Percentiles rank a stretch among this genome's conserved stretches.
These are phyloP conservation scores for Cryptomeria japonica DNA, from an alignment of 75 land plant genomes.

Conservation along the genomic window DNA sequence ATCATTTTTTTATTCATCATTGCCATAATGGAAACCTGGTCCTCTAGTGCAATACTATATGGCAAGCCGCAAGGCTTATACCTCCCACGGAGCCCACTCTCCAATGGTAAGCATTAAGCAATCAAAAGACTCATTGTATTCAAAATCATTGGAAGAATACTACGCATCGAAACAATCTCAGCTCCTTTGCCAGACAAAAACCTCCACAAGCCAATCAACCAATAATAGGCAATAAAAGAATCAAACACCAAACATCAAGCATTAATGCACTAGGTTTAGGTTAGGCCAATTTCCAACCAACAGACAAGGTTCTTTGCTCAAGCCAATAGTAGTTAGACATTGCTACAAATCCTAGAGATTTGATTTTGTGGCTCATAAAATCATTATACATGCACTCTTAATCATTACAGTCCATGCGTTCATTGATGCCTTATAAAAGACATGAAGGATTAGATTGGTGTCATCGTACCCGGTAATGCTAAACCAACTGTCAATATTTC, in stretches of 20 bases:
- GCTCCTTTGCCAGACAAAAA: not conserved
- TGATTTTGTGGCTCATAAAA: not conserved
- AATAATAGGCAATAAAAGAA: not conserved
- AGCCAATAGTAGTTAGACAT: not conserved
- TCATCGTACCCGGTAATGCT: too few relatives aligned
- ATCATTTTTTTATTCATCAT: not conserved
- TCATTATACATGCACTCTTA: not conserved
- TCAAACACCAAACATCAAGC: not conserved
- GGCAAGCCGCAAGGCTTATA: not conserved
- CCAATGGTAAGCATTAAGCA: not conserved
- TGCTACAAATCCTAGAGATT: not conserved
- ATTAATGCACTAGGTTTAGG: not conserved
- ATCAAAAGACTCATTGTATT: not conserved
- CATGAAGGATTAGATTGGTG: too few relatives aligned
- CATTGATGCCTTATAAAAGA: too few relatives aligned
- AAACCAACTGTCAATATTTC: too few relatives aligned
- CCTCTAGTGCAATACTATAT: not conserved
- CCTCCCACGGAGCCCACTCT: not conserved
- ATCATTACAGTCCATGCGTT: not conserved
- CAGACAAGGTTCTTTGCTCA: not conserved
- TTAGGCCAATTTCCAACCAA: not conserved
- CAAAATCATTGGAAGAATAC: not conserved
- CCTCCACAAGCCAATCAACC: not conserved
- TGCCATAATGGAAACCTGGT: not conserved
- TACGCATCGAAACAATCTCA: not conserved